Evolutionary conservation across 352 stramenopile species (phyloP).

Genomic region (Phytophthora foliorum): DNA sequence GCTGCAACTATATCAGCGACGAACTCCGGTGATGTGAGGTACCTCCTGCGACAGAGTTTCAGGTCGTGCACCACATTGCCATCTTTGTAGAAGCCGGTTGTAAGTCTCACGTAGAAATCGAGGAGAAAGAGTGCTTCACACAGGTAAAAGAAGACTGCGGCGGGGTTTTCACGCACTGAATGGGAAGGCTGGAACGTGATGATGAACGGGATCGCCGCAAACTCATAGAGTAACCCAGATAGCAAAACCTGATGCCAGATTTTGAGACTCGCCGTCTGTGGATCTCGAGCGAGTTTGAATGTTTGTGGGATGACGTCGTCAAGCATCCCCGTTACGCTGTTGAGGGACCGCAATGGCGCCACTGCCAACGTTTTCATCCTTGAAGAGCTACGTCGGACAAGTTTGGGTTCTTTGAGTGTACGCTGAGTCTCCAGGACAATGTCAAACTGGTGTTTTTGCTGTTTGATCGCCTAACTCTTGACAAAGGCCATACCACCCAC

Average conservation of each 20-base stretch:
- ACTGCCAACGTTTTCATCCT: slow-evolving; percentile 3
- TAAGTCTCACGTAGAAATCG: slow-evolving; percentile 66
- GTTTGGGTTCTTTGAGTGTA: too few relatives aligned
- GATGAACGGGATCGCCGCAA: slow-evolving; percentile 59
- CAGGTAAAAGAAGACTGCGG: slow-evolving; percentile 45
- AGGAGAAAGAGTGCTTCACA: slow-evolving; percentile 57
- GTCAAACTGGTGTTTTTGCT: not conserved
- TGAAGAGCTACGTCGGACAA: not conserved
- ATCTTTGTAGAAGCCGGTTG: slow-evolving; percentile 62
- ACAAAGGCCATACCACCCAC: slow-evolving; percentile 2
- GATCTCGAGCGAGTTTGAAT: slow-evolving; percentile 35
- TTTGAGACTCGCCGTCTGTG: slow-evolving; percentile 53
- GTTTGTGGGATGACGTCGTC: slow-evolving; percentile 5
- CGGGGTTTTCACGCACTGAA: slow-evolving; percentile 2
- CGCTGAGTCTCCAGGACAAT: too few relatives aligned
- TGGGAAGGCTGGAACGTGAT: slow-evolving; percentile 49
- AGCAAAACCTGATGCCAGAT: slow-evolving; percentile 65
- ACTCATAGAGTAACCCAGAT: slow-evolving; percentile 52
- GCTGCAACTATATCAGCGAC: slow-evolving; percentile 52
- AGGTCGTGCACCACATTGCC: slow-evolving; percentile 48
- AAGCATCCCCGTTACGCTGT: slow-evolving; percentile 7
- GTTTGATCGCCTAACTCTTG: slow-evolving; percentile 1
- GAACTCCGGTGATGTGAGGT: slow-evolving; percentile 64
- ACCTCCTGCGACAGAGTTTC: slow-evolving; percentile 42
- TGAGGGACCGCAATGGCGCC: slow-evolving; percentile 2